phyloP scores from a whole-genome alignment of 176 grass and related monocot genomes.

The Eragrostis nindensis region DNA sequence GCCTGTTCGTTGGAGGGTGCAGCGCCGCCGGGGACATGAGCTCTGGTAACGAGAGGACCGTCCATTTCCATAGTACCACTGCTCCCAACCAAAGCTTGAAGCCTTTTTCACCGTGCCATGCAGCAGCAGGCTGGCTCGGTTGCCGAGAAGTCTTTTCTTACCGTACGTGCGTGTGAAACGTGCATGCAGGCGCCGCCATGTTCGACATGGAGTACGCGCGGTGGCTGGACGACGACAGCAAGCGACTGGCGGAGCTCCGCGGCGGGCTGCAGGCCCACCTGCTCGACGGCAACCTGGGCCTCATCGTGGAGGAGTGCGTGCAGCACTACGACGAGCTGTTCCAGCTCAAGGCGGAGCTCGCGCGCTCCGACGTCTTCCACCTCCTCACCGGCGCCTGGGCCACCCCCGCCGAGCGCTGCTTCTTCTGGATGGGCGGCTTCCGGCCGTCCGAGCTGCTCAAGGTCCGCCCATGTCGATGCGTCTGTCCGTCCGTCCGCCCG shows the following conservation, averaged over 20 bases:
- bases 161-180: neutral
- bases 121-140: neutral
- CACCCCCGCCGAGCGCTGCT: constrained; percentile 81
- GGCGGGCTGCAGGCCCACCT: constrained; percentile 76
- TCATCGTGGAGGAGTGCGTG: constrained; percentile 82
- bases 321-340: constrained; percentile 90
- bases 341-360: constrained; percentile 70
- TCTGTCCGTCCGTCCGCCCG: neutral
- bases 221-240: constrained; percentile 88
- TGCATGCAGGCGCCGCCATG: constrained; percentile 69
- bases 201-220: constrained; percentile 93
- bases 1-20: constrained; percentile 83
- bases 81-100: neutral
- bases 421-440: constrained; percentile 99
- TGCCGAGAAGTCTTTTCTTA: neutral
- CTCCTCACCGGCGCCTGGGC: constrained; percentile 83
- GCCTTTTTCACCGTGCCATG: constrained; percentile 23
- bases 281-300: constrained; percentile 63
- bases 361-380: constrained; percentile 83
- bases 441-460: constrained; percentile 90
- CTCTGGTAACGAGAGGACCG: constrained; percentile 65
- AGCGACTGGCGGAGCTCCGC: constrained; percentile 63
- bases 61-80: neutral
- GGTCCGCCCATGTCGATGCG: constrained; percentile 24
- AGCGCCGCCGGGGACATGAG: constrained; percentile 65